Conservation (phyloP, 2,329 filamentous ascomycete genomes). For the Colletotrichum agaves region DNA sequence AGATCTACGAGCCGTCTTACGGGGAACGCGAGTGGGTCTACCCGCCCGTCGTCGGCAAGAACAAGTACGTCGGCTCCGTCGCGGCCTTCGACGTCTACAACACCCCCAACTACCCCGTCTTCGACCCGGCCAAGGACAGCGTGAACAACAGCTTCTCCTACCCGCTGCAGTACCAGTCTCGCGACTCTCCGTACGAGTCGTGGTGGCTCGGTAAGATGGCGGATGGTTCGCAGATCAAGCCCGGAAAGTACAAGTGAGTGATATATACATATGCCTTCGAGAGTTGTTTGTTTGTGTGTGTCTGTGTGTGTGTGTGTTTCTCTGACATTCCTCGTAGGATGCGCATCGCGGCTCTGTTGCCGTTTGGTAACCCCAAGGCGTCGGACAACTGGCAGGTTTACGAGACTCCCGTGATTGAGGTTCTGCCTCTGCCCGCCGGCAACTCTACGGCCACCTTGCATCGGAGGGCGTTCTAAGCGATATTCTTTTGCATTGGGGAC, state of each 20-base stretch:
- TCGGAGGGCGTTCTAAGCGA: neutral
- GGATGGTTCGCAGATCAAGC: constrained; percentile 52
- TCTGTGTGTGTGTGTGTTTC: too few species aligned
- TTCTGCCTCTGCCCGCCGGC: constrained; percentile 36
- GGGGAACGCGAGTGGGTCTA: constrained; percentile 54
- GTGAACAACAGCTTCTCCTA: constrained; percentile 52
- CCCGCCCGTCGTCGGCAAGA: constrained; percentile 51
- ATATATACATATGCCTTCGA: accelerated
- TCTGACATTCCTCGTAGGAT: constrained; percentile 39
- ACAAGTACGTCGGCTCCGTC: constrained; percentile 55
- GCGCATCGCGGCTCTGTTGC: constrained; percentile 53
- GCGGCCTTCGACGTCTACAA: constrained; percentile 43
- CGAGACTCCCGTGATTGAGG: constrained; percentile 47
- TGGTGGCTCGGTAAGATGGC: constrained; percentile 57
- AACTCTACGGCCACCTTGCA: constrained; percentile 2
- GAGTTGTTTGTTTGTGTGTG: neutral
- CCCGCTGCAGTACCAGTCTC: constrained; percentile 48
- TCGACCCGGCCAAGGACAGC: constrained; percentile 48
- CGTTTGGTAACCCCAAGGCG: constrained; percentile 53
- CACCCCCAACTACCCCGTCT: constrained; percentile 38
- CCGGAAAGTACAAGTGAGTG: constrained; percentile 53
- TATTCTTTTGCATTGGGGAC: too few species aligned
- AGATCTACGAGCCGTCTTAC: constrained; percentile 52
- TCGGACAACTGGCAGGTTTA: constrained; percentile 55
- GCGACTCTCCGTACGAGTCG: constrained; percentile 46